Evolutionary conservation across 331 rosid species (phyloP), one percentile per base, ranked within the genome.

Genomic region (Quercus tomentella): DNA sequence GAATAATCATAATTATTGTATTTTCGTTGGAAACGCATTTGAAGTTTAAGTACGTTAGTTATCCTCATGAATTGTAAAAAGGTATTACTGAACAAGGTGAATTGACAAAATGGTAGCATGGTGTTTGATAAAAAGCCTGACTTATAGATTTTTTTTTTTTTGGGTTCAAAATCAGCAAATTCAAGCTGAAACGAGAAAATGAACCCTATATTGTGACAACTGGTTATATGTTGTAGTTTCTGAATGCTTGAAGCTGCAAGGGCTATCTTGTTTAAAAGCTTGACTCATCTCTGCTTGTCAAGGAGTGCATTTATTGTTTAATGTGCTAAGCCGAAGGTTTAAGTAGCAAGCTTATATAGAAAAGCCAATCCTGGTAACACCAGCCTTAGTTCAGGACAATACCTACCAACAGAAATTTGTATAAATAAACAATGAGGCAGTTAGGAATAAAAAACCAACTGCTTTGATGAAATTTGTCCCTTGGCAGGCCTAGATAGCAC

Each of bases 41-140:
- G 69, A 62, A 62, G 30, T 26, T 62, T 5, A 62, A 62, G 11
- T 28, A 12, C 15, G 16, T 62, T 14, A 62, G n/a, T 15, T 26
- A 26, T 62, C 37, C 69, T 5, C 30, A 26, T 9, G 51, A 54
- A n/a, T 7, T 15, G 20, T 55, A 35, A 49, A 62, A 4, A 21
- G 15, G 31, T 70, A 43, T 3, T 1, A 4, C 10, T 65, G 20
- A 65, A 30, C 43, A 65, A 52, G 20, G 33, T 67, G 45, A 15
- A 30, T 51, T 54, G 74, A 65, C 26, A 26, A 72, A 55, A 72
- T 25, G 65, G 28, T 25, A n/a, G 45, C 25, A 20, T 51, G 49
- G 9, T 66, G 63, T 66, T 80, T 80, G 76, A 56, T 37, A 35
- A 79, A 73, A 49, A 21, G n/a, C 72, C 72, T 33, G 72, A 67